These are phyloP conservation scores for Sanguinoderma infundibulare DNA, from an alignment of 1,284 basidiomycete genomes.

Conservation along the genomic window DNA sequence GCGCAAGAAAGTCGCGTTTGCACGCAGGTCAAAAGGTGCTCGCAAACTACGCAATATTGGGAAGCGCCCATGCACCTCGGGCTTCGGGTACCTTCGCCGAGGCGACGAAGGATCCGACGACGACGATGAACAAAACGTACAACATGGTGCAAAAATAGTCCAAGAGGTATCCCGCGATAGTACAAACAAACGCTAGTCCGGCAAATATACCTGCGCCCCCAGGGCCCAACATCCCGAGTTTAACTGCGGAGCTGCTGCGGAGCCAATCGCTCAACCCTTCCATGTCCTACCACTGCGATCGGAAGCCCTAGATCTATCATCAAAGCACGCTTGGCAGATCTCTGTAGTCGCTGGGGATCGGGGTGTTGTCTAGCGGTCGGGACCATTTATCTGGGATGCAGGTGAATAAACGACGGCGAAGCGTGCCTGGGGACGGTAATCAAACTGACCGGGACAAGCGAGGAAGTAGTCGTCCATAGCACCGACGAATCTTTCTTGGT, in stretches of 20 bases:
- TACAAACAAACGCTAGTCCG: not conserved
- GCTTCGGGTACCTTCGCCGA: no score
- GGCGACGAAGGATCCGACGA: not conserved
- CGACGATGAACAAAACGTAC: not conserved
- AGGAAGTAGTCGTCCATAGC: conserved; percentile 74
- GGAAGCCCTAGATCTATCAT: not conserved
- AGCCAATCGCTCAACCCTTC: not conserved
- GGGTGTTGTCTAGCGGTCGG: conserved; percentile 36
- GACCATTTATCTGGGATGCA: conserved; percentile 41
- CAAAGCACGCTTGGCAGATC: conserved; percentile 39
- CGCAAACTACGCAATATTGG: no score
- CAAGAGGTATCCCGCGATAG: not conserved
- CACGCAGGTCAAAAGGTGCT: no score
- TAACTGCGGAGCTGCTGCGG: conserved; percentile 5
- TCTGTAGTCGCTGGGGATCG: conserved; percentile 30
- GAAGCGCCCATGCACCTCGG: not conserved
- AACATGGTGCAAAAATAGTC: not conserved
- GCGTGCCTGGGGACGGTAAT: not conserved
- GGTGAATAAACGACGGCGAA: not conserved
- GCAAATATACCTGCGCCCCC: not conserved
- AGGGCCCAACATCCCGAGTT: not conserved
- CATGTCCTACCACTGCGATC: not conserved
- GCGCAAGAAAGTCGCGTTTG: no score
- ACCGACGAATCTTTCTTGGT: conserved; percentile 70
- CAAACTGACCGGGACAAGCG: conserved; percentile 63